phyloP scores from a whole-genome alignment of 2,329 filamentous ascomycete genomes.

The Cephalotrichum gorgonifer region DNA sequence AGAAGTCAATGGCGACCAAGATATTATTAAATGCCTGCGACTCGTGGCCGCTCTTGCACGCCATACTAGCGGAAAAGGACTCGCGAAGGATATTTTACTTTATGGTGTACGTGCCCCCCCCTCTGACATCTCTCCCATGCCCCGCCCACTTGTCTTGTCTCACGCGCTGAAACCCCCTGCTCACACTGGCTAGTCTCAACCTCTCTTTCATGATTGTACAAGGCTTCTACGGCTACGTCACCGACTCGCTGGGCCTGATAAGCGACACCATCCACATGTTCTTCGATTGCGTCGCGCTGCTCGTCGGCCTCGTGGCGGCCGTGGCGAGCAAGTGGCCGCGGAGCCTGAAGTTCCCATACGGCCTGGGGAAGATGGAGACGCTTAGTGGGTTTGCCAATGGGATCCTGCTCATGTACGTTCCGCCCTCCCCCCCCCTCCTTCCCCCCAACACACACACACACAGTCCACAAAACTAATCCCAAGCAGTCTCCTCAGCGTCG shows the following conservation, averaged over 20 bases:
- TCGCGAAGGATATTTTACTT: slow-evolving; percentile 96
- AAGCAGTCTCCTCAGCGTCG: slow-evolving; percentile 58
- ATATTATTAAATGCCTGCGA: slow-evolving; percentile 61
- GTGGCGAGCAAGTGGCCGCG: slow-evolving; percentile 97
- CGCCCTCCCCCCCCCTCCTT: background rate
- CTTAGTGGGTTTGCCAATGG: slow-evolving; percentile 94
- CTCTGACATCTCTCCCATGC: too few relatives aligned
- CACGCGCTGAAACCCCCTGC: background rate
- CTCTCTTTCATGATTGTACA: slow-evolving; percentile 93
- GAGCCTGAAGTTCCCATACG: slow-evolving; percentile 81
- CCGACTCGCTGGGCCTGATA: slow-evolving; percentile 85
- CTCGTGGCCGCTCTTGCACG: slow-evolving; percentile 68
- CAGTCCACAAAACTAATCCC: background rate
- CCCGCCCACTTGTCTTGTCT: slow-evolving; percentile 10
- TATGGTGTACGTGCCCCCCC: slow-evolving; percentile 56
- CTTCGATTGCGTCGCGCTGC: slow-evolving; percentile 88
- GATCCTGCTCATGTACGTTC: slow-evolving; percentile 72
- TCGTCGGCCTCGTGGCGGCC: slow-evolving; percentile 81
- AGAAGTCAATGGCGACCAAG: slow-evolving; percentile 55
- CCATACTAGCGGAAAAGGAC: slow-evolving; percentile 82
- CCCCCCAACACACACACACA: background rate
- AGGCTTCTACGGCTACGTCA: slow-evolving; percentile 86
- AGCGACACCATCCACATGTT: slow-evolving; percentile 99
- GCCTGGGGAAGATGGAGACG: slow-evolving; percentile 94
- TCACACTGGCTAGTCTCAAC: slow-evolving; percentile 55